phyloP scores from a whole-genome alignment of 257 asterid genomes.

The Primulina eburnea region DNA sequence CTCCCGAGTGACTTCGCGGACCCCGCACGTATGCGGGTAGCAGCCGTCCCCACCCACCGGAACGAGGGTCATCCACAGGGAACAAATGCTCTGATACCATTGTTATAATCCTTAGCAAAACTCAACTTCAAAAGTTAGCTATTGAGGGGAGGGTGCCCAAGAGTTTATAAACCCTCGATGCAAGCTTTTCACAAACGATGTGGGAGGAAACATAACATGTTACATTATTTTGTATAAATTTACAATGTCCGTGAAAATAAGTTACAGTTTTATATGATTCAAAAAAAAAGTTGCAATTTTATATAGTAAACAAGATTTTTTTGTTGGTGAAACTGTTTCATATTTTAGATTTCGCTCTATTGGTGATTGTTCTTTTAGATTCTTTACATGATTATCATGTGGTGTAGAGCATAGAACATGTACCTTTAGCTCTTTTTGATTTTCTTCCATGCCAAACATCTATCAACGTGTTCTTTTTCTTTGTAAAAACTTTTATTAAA shows the following conservation, averaged over 20 bases:
- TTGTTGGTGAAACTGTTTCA: neutral
- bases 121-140: neutral
- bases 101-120: no score
- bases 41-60: no score
- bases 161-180: no score
- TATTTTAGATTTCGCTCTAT: neutral
- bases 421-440: neutral
- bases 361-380: neutral
- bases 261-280: no score
- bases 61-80: no score
- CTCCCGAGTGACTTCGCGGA: no score
- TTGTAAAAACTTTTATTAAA: neutral
- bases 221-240: constrained; percentile 1
- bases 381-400: no score
- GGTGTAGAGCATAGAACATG: neutral
- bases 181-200: no score
- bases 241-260: neutral
- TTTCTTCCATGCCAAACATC: neutral
- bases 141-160: neutral
- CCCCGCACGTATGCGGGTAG: no score
- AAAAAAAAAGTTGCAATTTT: neutral
- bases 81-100: no score
- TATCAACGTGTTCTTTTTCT: neutral
- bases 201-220: no score
- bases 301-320: neutral